Percentiles rank a stretch among this genome's conserved stretches.
Conservation (phyloP, 805 yeast genomes). For the Kregervanrija pseudodelftensis region DNA sequence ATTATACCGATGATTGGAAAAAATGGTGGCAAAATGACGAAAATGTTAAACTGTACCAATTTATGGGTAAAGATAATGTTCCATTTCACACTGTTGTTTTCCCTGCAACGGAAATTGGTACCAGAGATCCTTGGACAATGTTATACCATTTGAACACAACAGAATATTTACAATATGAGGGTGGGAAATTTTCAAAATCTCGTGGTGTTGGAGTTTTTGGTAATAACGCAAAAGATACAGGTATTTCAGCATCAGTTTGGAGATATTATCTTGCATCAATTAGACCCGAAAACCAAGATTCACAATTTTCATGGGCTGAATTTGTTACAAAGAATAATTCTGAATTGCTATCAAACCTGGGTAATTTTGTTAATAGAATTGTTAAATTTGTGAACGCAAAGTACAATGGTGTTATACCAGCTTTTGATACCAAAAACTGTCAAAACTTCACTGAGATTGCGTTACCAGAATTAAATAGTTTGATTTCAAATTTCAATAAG, state of each 20-base stretch:
- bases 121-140: conserved; percentile 83
- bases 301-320: conserved; percentile 97
- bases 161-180: conserved; percentile 95
- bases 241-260: conserved; percentile 91
- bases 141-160: conserved; percentile 88
- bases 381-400: conserved; percentile 85
- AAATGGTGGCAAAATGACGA: conserved; percentile 96
- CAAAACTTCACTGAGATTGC: conserved; percentile 40
- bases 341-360: conserved; percentile 91
- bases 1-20: conserved; percentile 75
- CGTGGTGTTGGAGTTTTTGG: conserved; percentile 98
- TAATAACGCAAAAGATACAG: conserved; percentile 91
- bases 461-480: conserved; percentile 48
- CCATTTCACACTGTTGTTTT: conserved; percentile 98
- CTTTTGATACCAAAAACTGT: conserved; percentile 42
- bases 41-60: conserved; percentile 81
- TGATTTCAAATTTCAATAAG: conserved; percentile 54
- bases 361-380: conserved; percentile 92
- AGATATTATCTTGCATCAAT: conserved; percentile 89
- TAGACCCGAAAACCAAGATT: conserved; percentile 93
- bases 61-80: conserved; percentile 99
- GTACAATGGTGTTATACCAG: conserved; percentile 85
- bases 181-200: conserved; percentile 97
- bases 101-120: conserved; percentile 90
- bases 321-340: conserved; percentile 90